Conservation (phyloP, 2,329 filamentous ascomycete species). For the Fusarium guadeloupense region DNA sequence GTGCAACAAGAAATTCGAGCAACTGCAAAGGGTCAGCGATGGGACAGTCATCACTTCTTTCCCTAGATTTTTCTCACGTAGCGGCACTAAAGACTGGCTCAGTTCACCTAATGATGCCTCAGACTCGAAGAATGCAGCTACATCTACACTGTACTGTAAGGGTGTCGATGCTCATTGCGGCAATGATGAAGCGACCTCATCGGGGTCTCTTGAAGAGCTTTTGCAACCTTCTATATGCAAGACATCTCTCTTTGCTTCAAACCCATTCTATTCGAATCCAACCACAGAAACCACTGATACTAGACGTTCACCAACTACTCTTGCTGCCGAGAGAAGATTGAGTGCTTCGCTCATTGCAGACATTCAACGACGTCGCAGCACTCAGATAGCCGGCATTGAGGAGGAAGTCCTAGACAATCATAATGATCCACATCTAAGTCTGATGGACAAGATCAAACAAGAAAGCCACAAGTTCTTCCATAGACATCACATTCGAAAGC, state of each 20-base stretch:
- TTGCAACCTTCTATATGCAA: conserved; percentile 19
- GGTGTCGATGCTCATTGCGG: conserved; percentile 47
- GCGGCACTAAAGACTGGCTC: conserved; percentile 48
- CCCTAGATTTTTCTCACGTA: conserved; percentile 45
- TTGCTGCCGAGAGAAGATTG: conserved; percentile 27
- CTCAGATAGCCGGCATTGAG: conserved; percentile 17
- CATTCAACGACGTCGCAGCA: conserved; percentile 42
- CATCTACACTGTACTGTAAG: conserved; percentile 39
- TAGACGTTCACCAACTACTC: not conserved
- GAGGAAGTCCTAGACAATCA: conserved; percentile 11
- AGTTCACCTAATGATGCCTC: conserved; percentile 36
- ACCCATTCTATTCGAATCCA: conserved; percentile 33
- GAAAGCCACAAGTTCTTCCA: conserved; percentile 40
- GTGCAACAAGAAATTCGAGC: conserved; percentile 26
- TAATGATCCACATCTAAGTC: conserved; percentile 33
- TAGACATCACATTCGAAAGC: conserved; percentile 31
- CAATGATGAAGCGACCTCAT: conserved; percentile 4
- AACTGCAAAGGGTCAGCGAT: conserved; percentile 26
- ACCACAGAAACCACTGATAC: not conserved
- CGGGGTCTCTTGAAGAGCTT: conserved; percentile 16
- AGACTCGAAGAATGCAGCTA: conserved; percentile 4
- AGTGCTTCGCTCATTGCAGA: conserved; percentile 40
- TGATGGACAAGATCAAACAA: conserved; percentile 45
- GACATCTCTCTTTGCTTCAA: conserved; percentile 35
- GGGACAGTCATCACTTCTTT: conserved; percentile 49